Evolutionary conservation across 2,329 filamentous ascomycete genomes (phyloP), one percentile per base, ranked within the genome.

Genomic region (Xylariaceae sp.): DNA sequence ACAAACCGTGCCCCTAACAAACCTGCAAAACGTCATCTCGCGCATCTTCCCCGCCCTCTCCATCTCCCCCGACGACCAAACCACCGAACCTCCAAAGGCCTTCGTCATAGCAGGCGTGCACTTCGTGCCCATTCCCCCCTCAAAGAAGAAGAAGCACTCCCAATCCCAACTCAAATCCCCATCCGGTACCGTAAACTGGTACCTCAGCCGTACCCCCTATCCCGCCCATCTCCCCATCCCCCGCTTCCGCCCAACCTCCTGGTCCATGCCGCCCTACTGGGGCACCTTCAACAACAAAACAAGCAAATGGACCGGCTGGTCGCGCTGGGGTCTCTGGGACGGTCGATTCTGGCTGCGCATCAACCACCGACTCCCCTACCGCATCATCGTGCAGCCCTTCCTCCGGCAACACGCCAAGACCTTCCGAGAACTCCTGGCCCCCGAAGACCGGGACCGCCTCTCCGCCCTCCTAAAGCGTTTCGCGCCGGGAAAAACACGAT

Each of bases 321-420:
- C 58, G 41, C 61, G 55, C 1, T 77, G 76, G 73, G 60, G 65
- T 51, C 69, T 81, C 56, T 88, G 79, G 74, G 85, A 88, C 69
- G 81, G 83, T 0, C 81, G 85, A 1, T 88, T 80, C 71, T 88
- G 85, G 85, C 71, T 87, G 13, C 75, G 78, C 13, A 57, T 84
- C 8, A 71, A 72, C 17, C 72, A 76, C 51, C 76, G 77, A 4
- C 71, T 78, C 5, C 76, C 76, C 2, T 74, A 73, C 53, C 69
- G 69, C 11, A 72, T 82, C 13, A 68, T 73, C 15, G 62, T 85
- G 1, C 75, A 74, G 39, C 82, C 82, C 0, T 80, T 82, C 64
- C 68, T 73, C 2, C 63, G 67, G 1, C 74, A 75, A 39, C 71
- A 80, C 60, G 75, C 76, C 47, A 80, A 81, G 64, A 62, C 71